phyloP scores from a whole-genome alignment of 2,329 filamentous ascomycete species.

The Colletotrichum sp. region DNA sequence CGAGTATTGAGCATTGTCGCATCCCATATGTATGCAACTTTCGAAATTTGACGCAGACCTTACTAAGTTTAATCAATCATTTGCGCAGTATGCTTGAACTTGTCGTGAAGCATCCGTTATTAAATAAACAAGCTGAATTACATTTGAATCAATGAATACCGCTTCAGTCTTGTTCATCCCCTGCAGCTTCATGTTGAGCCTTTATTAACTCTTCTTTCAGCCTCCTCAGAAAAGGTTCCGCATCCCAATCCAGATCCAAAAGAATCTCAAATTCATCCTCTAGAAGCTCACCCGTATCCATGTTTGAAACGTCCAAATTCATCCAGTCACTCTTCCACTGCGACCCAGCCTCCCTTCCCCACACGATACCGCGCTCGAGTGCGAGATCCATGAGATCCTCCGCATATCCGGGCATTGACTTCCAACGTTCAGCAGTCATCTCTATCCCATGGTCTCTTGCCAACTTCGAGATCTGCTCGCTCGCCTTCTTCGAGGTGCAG shows the following conservation, averaged over 20 bases:
- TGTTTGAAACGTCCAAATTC: neutral
- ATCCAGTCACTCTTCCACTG: neutral
- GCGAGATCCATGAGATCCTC: neutral
- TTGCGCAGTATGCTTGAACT: too few relatives aligned
- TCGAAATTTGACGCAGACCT: too few relatives aligned
- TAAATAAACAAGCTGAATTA: too few relatives aligned
- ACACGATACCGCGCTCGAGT: neutral
- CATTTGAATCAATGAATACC: too few relatives aligned
- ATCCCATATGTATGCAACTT: too few relatives aligned
- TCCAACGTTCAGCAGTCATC: neutral
- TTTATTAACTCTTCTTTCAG: too few relatives aligned
- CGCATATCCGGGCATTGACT: neutral
- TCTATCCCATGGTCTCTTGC: neutral
- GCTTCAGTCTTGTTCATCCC: too few relatives aligned
- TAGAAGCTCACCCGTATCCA: neutral
- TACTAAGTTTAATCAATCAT: too few relatives aligned
- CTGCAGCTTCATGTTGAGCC: too few relatives aligned
- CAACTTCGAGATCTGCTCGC: neutral
- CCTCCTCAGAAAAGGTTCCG: too few relatives aligned
- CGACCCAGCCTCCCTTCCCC: neutral
- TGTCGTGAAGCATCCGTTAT: too few relatives aligned
- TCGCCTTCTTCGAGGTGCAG: neutral
- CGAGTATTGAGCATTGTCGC: too few relatives aligned
- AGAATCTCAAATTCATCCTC: neutral
- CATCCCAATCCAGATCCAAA: neutral